These are phyloP conservation scores for Ophiostoma ips DNA, from an alignment of 2,329 filamentous ascomycete species.

Conservation along the genomic window DNA sequence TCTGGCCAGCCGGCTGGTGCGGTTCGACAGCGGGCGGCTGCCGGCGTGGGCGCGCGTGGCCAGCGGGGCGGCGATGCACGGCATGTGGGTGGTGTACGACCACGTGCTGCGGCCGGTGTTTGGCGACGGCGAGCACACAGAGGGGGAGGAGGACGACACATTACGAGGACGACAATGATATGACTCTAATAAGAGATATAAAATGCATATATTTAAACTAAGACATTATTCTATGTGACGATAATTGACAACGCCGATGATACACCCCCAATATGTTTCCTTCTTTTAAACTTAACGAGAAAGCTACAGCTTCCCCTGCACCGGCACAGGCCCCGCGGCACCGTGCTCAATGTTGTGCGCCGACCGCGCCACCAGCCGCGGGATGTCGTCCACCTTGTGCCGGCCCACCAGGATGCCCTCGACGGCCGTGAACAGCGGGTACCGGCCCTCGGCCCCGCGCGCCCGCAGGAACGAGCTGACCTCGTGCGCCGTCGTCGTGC, in stretches of 20 bases:
- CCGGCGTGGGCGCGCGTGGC: constrained; percentile 51
- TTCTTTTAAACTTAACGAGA: too few relatives aligned
- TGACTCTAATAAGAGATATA: not conserved
- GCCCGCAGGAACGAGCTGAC: constrained; percentile 80
- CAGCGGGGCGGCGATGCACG: constrained; percentile 37
- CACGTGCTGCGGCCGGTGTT: constrained; percentile 44
- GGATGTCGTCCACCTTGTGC: constrained; percentile 68
- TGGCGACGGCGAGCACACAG: constrained; percentile 63
- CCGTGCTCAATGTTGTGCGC: constrained; percentile 8
- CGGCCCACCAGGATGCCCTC: constrained; percentile 67
- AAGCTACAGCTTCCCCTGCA: not conserved
- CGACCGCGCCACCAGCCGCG: constrained; percentile 39
- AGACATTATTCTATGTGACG: too few relatives aligned
- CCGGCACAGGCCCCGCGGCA: not conserved
- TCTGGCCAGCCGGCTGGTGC: not conserved
- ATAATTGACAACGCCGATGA: too few relatives aligned
- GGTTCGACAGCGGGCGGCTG: constrained; percentile 20
- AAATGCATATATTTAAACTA: too few relatives aligned
- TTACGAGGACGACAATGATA: not conserved
- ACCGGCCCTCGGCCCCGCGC: constrained; percentile 64
- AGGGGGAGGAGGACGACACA: not conserved
- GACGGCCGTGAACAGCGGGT: constrained; percentile 86
- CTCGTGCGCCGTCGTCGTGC: constrained; percentile 80
- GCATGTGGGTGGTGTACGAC: constrained; percentile 34
- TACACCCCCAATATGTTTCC: too few relatives aligned